These are phyloP conservation scores for Ilex asprella DNA, from an alignment of 257 asterid species.

Conservation along the genomic window DNA sequence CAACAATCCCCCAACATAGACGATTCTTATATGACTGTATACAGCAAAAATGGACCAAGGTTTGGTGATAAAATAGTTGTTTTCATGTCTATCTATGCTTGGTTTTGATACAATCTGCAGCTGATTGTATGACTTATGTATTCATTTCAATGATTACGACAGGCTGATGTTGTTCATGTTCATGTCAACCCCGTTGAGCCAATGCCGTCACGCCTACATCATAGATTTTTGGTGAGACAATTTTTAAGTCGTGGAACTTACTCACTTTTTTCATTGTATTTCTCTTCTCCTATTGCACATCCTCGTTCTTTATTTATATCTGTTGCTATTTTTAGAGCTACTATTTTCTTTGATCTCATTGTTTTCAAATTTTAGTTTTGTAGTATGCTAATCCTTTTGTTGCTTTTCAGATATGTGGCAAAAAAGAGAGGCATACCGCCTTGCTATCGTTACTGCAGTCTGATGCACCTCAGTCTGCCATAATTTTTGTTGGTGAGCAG, in stretches of 20 bases:
- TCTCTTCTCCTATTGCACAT: slow-evolving; percentile 4
- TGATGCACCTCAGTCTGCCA: slow-evolving; percentile 84
- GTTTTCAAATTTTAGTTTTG: too few species aligned
- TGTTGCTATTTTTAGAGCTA: background rate
- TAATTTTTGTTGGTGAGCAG: slow-evolving; percentile 81
- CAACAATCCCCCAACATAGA: slow-evolving; percentile 86
- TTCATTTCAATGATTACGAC: slow-evolving; percentile 21
- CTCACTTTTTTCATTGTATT: background rate
- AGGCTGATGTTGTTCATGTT: slow-evolving; percentile 75
- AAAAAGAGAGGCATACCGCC: slow-evolving; percentile 50
- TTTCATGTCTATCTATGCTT: slow-evolving; percentile 4
- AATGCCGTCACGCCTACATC: slow-evolving; percentile 80
- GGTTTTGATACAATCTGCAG: slow-evolving; percentile 10
- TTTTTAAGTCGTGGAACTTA: background rate
- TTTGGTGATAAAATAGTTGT: slow-evolving; percentile 12
- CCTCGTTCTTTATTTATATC: slow-evolving; percentile 7
- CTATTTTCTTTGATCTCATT: background rate
- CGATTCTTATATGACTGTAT: slow-evolving; percentile 75
- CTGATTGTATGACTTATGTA: slow-evolving; percentile 9
- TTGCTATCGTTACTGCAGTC: slow-evolving; percentile 55
- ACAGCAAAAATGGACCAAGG: slow-evolving; percentile 98
- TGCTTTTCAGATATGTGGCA: slow-evolving; percentile 53
- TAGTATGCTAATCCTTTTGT: slow-evolving; percentile 6
- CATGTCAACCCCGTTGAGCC: slow-evolving; percentile 77
- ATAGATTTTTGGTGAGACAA: slow-evolving; percentile 67